Evolutionary conservation across 495 filamentous ascomycete species (phyloP), one percentile per base, ranked within the genome.

Genomic region (Penicillium antarcticum): DNA sequence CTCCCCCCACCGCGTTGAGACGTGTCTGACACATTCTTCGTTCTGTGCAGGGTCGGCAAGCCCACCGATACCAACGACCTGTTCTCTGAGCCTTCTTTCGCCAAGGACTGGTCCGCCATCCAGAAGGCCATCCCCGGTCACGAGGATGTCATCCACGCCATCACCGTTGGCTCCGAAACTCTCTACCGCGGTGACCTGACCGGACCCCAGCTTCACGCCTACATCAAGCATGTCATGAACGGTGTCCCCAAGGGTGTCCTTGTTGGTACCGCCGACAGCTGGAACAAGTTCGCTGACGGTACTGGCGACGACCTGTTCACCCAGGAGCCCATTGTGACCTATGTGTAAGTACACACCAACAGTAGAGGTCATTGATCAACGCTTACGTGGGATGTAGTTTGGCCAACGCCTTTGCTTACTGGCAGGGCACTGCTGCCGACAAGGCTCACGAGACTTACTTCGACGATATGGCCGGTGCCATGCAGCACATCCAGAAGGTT

Each of bases 321-420:
- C 58, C 64, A 73, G 36, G 74, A 77, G 34, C 77, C 75, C 52
- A 42, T 65, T 29, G 80, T 79, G 19, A 84, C 85, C 56, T 83
- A 91, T 44, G 69, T 92, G 73, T 81, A 61, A 68, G 72, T 60
- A 4, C 2, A 29, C 17, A 26, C 14, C n/a, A 2, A 26, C 9
- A 44, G n/a, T n/a, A n/a, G n/a, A n/a, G n/a, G n/a, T 48, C 8
- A 2, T n/a, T 11, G 9, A 9, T 5, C 14, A 14, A 38, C 19
- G 19, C 48, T 46, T 10, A 53, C 40, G 3, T 23, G 21, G 5
- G 21, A 26, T 31, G 23, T 57, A 80, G 78, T 39, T 72, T 92
- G 32, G 79, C 79, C 65, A 92, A 92, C 60, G 88, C 85, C n/a
- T 92, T 92, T 63, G 82, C 83, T 29, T 92, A 90, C 79, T 91